Percentiles rank a stretch among this genome's conserved stretches.
Evolutionary conservation across 371 early-diverging fungal genomes (phyloP).

Genomic region (Batrachochytrium dendrobatidis): DNA sequence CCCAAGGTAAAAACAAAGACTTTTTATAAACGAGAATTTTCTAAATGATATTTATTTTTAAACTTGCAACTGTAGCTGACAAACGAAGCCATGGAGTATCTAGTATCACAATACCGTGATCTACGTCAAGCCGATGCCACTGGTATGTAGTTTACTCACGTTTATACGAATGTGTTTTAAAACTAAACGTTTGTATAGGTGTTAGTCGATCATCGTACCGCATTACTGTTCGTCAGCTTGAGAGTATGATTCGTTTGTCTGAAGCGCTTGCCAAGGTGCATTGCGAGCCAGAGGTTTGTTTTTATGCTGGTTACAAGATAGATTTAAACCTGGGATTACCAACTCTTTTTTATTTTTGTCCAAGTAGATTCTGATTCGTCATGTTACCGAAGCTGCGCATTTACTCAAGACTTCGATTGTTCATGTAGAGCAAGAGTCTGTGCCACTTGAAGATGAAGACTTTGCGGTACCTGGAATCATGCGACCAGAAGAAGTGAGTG

Average conservation of each 20-base stretch:
- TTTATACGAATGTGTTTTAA: background rate
- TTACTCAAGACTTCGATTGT: slow-evolving; percentile 90
- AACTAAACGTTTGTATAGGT: slow-evolving; percentile 41
- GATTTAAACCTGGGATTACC: background rate
- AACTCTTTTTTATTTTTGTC: slow-evolving; percentile 7
- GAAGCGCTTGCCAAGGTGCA: slow-evolving; percentile 96
- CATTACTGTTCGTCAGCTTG: slow-evolving; percentile 98
- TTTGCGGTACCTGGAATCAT: background rate
- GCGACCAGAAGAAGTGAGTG: slow-evolving; percentile 15
- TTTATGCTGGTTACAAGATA: too few relatives aligned
- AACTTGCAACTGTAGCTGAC: slow-evolving; percentile 49
- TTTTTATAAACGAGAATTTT: too few relatives aligned
- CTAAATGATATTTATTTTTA: too few relatives aligned
- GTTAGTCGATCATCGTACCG: slow-evolving; percentile 78
- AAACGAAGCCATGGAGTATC: slow-evolving; percentile 64
- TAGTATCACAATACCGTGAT: slow-evolving; percentile 84
- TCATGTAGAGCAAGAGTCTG: slow-evolving; percentile 83
- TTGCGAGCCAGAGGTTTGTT: slow-evolving; percentile 61
- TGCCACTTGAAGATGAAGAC: slow-evolving; percentile 61
- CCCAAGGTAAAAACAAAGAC: slow-evolving; percentile 49
- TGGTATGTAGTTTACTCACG: slow-evolving; percentile 20
- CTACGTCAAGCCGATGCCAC: slow-evolving; percentile 86
- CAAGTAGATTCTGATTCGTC: slow-evolving; percentile 54
- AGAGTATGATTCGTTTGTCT: slow-evolving; percentile 93
- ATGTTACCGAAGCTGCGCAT: slow-evolving; percentile 88